Percentiles rank a stretch among this genome's conserved stretches.
Conservation (phyloP, 2,329 filamentous ascomycete species). For the Epichloe uncinata region DNA sequence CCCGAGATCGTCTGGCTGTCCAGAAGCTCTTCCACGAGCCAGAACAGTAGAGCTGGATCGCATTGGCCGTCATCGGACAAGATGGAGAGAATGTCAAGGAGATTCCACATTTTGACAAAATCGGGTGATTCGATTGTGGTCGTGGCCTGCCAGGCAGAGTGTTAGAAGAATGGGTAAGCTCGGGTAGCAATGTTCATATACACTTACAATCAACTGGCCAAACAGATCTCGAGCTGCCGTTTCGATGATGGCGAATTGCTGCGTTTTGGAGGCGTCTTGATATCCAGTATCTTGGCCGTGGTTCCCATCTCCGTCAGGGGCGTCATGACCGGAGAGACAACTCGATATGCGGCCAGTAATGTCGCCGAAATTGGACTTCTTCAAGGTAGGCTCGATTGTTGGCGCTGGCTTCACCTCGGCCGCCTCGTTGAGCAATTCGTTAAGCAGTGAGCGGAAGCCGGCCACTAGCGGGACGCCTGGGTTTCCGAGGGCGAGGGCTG, state of each 20-base stretch:
- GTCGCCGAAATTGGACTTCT: conserved; percentile 50
- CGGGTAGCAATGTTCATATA: not conserved
- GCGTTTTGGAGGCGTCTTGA: conserved; percentile 26
- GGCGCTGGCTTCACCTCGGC: conserved; percentile 42
- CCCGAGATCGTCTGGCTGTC: conserved; percentile 92
- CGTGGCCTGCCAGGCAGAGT: conserved; percentile 41
- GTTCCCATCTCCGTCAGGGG: conserved; percentile 14
- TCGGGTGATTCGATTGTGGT: conserved; percentile 63
- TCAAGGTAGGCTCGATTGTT: conserved; percentile 61
- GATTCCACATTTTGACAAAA: conserved; percentile 81
- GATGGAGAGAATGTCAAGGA: conserved; percentile 82
- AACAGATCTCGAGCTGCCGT: conserved; percentile 73
- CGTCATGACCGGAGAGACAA: conserved; percentile 16
- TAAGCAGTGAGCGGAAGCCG: conserved; percentile 39
- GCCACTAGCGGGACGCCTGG: conserved; percentile 40
- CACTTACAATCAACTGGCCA: conserved; percentile 60
- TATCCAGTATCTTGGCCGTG: conserved; percentile 17
- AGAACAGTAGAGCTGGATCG: conserved; percentile 73
- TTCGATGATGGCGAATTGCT: conserved; percentile 62
- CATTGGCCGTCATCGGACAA: conserved; percentile 69
- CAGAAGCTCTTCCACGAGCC: conserved; percentile 85
- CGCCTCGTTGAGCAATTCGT: conserved; percentile 45
- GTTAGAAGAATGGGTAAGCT: not conserved
- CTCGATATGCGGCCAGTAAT: conserved; percentile 31
- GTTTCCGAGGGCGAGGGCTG: conserved; percentile 30